phyloP scores from a whole-genome alignment of 176 grass and related monocot genomes.

The Oryza rufipogon region DNA sequence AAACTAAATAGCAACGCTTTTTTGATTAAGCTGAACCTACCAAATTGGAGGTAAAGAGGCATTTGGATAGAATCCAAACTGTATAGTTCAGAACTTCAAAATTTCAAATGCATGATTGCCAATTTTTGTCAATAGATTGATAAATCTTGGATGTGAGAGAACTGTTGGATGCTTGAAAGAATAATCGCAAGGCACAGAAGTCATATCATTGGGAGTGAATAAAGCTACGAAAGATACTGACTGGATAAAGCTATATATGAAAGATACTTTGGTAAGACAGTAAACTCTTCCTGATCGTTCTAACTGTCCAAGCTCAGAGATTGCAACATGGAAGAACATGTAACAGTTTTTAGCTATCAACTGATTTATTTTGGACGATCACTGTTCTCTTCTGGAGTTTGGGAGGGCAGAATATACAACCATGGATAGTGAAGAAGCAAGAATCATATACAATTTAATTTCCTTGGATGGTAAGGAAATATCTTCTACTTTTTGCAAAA shows the following conservation, averaged over 20 bases:
- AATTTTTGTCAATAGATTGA: constrained; percentile 8
- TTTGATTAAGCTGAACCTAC: neutral
- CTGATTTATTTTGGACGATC: constrained; percentile 7
- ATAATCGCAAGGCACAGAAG: neutral
- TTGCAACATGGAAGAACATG: neutral
- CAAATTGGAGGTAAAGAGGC: neutral
- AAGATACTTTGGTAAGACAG: no score
- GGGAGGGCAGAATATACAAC: neutral
- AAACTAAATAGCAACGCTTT: neutral
- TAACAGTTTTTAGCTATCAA: neutral
- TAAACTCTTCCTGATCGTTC: constrained; percentile 8
- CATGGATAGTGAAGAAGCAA: neutral
- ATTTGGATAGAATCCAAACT: neutral
- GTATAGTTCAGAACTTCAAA: neutral
- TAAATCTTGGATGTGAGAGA: neutral
- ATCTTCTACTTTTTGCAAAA: constrained; percentile 31
- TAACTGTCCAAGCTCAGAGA: neutral
- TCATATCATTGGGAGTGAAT: neutral
- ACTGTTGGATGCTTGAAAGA: neutral
- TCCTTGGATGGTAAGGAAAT: constrained; percentile 36
- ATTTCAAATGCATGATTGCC: neutral
- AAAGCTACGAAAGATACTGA: neutral
- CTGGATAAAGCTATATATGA: no score
- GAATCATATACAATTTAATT: constrained; percentile 21
- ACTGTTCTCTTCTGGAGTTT: constrained; percentile 19